Conservation (phyloP, 441 rosid species). For the Populus trichocarpa region DNA sequence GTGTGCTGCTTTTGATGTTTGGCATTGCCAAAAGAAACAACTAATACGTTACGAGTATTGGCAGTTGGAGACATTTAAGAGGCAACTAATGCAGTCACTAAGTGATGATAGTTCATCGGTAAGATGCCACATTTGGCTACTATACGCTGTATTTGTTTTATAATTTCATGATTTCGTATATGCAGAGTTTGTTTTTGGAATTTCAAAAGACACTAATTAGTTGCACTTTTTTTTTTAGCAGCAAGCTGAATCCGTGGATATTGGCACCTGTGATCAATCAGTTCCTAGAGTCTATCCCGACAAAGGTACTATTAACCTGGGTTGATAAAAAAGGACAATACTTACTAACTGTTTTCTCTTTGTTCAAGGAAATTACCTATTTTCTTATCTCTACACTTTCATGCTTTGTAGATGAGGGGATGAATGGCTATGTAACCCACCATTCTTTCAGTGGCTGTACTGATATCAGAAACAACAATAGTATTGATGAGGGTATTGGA, state of each 20-base stretch:
- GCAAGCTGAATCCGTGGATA: constrained; percentile 62
- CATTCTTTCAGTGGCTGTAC: constrained; percentile 35
- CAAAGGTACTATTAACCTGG: constrained; percentile 42
- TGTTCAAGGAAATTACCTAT: constrained; percentile 1
- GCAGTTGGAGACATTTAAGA: constrained; percentile 87
- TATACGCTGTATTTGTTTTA: neutral
- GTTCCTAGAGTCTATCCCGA: constrained; percentile 52
- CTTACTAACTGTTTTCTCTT: neutral
- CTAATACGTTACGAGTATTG: constrained; percentile 3
- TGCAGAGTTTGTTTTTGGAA: neutral
- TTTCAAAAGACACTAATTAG: neutral
- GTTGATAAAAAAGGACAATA: neutral
- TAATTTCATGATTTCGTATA: neutral
- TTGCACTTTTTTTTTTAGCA: constrained; percentile 16
- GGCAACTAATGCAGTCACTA: constrained; percentile 86
- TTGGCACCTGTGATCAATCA: constrained; percentile 67
- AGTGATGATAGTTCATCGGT: constrained; percentile 69
- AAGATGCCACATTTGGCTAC: constrained; percentile 22
- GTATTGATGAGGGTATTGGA: constrained; percentile 48
- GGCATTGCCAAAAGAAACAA: neutral
- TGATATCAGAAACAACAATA: constrained; percentile 26
- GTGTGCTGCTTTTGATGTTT: neutral
- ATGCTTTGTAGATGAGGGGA: constrained; percentile 40
- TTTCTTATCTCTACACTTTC: neutral
- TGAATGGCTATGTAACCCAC: constrained; percentile 37